Evolutionary conservation across 129 eudicot species (phyloP).

Genomic region (Flaveria brownii): DNA sequence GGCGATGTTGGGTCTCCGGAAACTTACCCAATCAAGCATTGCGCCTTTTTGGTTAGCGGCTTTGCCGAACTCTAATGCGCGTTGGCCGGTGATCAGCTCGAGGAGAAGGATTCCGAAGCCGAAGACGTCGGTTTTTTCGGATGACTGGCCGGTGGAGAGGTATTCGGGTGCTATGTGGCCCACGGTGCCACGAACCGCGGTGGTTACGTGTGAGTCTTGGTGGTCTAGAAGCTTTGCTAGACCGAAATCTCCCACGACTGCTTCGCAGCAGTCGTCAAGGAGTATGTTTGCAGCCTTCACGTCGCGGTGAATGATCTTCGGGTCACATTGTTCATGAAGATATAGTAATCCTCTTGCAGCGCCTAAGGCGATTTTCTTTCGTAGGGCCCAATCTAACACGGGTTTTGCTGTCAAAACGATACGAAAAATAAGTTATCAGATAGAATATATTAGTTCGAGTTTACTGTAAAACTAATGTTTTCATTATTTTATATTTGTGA

Average conservation of each 20-base stretch:
- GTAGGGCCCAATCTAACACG: constrained; percentile 63
- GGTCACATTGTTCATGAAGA: constrained; percentile 94
- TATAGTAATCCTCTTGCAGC: constrained; percentile 81
- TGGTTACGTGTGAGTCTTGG: constrained; percentile 84
- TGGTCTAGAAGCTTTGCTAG: constrained; percentile 86
- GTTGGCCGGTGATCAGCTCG: constrained; percentile 76
- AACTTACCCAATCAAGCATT: constrained; percentile 83
- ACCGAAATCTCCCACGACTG: constrained; percentile 91
- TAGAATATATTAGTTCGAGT: background rate
- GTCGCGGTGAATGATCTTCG: constrained; percentile 82
- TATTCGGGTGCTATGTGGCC: constrained; percentile 93
- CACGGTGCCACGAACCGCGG: constrained; percentile 86
- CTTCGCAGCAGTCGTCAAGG: constrained; percentile 81
- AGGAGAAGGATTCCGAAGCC: constrained; percentile 89
- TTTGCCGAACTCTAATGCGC: constrained; percentile 78
- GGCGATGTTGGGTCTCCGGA: background rate
- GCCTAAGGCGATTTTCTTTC: constrained; percentile 76
- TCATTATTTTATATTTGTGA: too few species aligned
- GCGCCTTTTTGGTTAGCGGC: constrained; percentile 85
- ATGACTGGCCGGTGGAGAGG: constrained; percentile 93
- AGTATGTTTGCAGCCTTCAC: constrained; percentile 88
- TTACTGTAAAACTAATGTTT: too few species aligned
- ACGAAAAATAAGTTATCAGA: background rate
- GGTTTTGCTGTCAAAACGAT: constrained; percentile 60
- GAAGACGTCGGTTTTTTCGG: constrained; percentile 86